Percentiles rank a stretch among this genome's conserved stretches.
Conservation (phyloP, 495 filamentous ascomycete species). For the Letharia lupina region DNA sequence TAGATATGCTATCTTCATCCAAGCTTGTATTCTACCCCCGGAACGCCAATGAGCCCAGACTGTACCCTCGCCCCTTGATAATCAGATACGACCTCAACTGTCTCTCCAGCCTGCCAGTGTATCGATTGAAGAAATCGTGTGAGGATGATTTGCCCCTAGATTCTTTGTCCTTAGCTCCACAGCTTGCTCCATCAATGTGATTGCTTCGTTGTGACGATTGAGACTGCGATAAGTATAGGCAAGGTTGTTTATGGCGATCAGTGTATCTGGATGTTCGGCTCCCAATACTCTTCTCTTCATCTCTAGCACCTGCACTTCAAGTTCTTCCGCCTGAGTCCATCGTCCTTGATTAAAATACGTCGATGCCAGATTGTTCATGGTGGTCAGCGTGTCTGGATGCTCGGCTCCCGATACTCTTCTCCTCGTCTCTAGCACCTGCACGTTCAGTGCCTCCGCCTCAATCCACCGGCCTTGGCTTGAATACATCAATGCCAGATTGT, state of each 20-base stretch:
- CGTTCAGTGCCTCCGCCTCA: slow-evolving; percentile 17
- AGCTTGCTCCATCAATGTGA: slow-evolving; percentile 16
- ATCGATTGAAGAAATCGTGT: not conserved
- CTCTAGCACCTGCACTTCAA: slow-evolving; percentile 20
- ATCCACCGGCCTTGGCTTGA: not conserved
- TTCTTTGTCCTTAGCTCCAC: slow-evolving; percentile 6
- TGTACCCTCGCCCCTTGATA: no score
- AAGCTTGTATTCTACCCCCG: no score
- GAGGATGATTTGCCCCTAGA: not conserved
- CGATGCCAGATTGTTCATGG: slow-evolving; percentile 2
- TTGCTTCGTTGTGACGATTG: slow-evolving; percentile 16
- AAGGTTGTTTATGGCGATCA: slow-evolving; percentile 29
- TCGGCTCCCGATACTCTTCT: not conserved
- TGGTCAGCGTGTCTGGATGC: slow-evolving; percentile 13
- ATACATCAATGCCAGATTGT: slow-evolving; percentile 25
- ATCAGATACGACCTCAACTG: no score
- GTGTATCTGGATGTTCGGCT: not conserved
- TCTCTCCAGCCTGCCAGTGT: no score
- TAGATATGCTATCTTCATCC: no score
- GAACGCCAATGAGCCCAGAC: no score
- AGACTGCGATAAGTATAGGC: slow-evolving; percentile 5
- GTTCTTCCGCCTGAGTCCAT: not conserved
- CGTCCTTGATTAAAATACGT: slow-evolving; percentile 6
- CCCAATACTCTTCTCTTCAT: slow-evolving; percentile 21
- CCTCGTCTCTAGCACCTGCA: not conserved